Evolutionary conservation across 2,329 filamentous ascomycete genomes (phyloP), one percentile per base, ranked within the genome.

Genomic region (Hysterium pulicare): DNA sequence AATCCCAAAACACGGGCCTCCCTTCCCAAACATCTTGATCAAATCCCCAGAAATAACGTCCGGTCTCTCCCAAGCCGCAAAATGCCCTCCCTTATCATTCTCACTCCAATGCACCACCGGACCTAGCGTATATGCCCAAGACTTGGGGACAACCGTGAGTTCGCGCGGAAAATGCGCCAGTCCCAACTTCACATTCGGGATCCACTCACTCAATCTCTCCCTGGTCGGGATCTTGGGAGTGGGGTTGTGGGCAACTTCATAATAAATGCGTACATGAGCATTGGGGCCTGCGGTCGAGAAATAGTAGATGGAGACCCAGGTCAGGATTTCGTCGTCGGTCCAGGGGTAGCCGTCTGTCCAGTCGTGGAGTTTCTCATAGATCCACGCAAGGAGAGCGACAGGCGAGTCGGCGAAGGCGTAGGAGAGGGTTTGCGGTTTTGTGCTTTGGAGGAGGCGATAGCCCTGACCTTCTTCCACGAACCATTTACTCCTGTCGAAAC

Each of bases 281-380:
- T 81, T 82, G 0, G 86, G 82, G 0, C 87, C 86, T 1, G 84
- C 82, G 0, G 69, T 75, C 7, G 79, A 83, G 66, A 89, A 89
- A 58, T 77, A 81, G 61, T 90, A 90, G 30, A 90, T 76, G 38
- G 74, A 79, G 1, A 90, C 67, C 87, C 86, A 91, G 0, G 82
- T 87, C 20, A 87, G 67, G 7, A 90, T 75, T 66, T 90, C 86
- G 41, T 90, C 84, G 47, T 88, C 82, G 0, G 79, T 84, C 86
- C 86, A 90, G 0, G 77, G 69, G 56, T 89, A 89, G 1, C 53
- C 55, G 54, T 90, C 86, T 0, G 82, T 82, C 87, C 86, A 91
- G 53, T 86, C 82, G 51, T 84, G 79, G 28, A 91, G 68, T 60
- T 91, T 91, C 66, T 91, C 87, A 51, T 86, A 86, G 24, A 91